Base-by-base conservation (phyloP, 805 yeast species). In the Priceomyces fermenticarens region DNA sequence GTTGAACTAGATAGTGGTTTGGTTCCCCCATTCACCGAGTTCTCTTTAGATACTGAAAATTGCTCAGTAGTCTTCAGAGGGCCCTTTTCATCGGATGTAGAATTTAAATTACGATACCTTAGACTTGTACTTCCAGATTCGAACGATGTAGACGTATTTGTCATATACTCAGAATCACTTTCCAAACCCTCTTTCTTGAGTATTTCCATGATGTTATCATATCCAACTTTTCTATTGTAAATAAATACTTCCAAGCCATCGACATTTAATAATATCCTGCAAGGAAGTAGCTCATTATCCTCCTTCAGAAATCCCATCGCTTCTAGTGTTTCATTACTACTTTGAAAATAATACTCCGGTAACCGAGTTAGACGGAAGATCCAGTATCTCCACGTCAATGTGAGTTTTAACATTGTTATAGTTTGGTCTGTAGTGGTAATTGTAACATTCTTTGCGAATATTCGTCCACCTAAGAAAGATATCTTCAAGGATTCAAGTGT, bases 331-430 rank as follows among this genome's bases (percentile, higher is more conserved):
- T 32, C 48, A 11, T 30, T 57, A 3, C 42, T 35, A 3, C 53
- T 49, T 9, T 52, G 55, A 16, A 58, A 48, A 20, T 48, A 53
- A 38, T 67, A 61, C 29, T 63, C 65, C 2, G 77, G 60, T 15
- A 65, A 48, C 39, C 80, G 58, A 10, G 74, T 67, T 26, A 63
- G 49, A 3, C 68, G 63, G 38, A 88, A 48, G 12, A 67, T 66
- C 98, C 98, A 93, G 59, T 88, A 91, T 45, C 95, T 63, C 98
- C 98, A 93, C 0, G 95, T 86, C 20, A 91, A 55, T 51, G 80
- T 78, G 1, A 91, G 85, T 45, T 83, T 81, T 20, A 86, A 73
- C 1, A 86, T 71, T 8, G 88, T 77, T 1, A 88, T 55, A 2
- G 95, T 80, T 45, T 80, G 80, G 62, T 90, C 84, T 36, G 79